A percentile compares a stretch with the other conserved stretches of the same genome.
These are phyloP conservation scores for Pharnaceum exiguum DNA, from an alignment of 148 eudicot genomes.

Conservation along the genomic window DNA sequence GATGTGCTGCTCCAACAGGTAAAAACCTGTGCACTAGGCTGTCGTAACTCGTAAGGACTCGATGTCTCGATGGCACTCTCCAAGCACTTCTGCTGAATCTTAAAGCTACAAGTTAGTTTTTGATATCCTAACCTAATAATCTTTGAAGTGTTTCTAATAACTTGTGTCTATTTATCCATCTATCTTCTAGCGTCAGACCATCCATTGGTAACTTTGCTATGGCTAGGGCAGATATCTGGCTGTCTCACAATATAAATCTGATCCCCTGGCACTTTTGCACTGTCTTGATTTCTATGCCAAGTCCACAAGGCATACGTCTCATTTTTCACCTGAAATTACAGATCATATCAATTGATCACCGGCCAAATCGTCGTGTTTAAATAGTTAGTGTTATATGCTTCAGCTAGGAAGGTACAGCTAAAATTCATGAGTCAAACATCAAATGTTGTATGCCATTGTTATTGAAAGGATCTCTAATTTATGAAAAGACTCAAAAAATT, in stretches of 20 bases:
- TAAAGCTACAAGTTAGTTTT: neutral
- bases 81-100: too few relatives aligned
- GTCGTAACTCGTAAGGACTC: too few relatives aligned
- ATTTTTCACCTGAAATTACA: constrained; percentile 89
- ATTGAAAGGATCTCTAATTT: neutral
- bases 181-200: constrained; percentile 15
- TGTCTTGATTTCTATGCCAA: constrained; percentile 87
- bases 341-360: neutral
- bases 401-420: too few relatives aligned
- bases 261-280: constrained; percentile 64
- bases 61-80: too few relatives aligned
- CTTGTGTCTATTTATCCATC: too few relatives aligned
- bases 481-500: neutral
- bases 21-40: too few relatives aligned
- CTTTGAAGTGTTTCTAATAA: too few relatives aligned
- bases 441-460: neutral
- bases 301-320: constrained; percentile 91
- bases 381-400: too few relatives aligned
- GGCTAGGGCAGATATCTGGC: constrained; percentile 57
- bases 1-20: too few relatives aligned
- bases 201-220: constrained; percentile 8
- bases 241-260: constrained; percentile 87
- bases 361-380: too few relatives aligned
- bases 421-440: too few relatives aligned
- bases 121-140: neutral